Conservation (phyloP, 805 yeast species). For the Candida berthetii region DNA sequence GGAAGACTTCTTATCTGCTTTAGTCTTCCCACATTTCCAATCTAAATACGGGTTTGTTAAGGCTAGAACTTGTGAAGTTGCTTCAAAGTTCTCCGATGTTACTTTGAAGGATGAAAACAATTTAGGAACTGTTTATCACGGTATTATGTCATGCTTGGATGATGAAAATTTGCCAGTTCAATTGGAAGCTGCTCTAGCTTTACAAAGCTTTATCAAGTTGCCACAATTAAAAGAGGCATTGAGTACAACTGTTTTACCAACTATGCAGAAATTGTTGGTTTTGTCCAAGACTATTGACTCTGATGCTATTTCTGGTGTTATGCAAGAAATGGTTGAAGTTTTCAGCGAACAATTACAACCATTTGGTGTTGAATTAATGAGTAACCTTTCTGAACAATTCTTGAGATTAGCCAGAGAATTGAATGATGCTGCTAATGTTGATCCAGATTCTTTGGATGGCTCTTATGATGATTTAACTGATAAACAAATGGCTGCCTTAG, state of each 20-base stretch:
- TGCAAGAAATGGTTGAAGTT: slow-evolving; percentile 92
- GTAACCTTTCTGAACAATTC: slow-evolving; percentile 67
- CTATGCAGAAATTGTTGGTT: slow-evolving; percentile 73
- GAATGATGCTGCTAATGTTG: slow-evolving; percentile 48
- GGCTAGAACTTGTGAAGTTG: slow-evolving; percentile 66
- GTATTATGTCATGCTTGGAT: slow-evolving; percentile 35
- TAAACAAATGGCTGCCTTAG: slow-evolving; percentile 77
- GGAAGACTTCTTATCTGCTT: slow-evolving; percentile 58
- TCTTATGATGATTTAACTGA: slow-evolving; percentile 42
- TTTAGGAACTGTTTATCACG: slow-evolving; percentile 35
- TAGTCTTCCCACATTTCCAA: slow-evolving; percentile 67
- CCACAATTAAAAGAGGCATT: slow-evolving; percentile 65
- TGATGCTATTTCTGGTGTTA: slow-evolving; percentile 81
- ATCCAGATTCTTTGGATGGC: slow-evolving; percentile 29
- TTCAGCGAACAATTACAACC: slow-evolving; percentile 89
- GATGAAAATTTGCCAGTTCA: slow-evolving; percentile 61
- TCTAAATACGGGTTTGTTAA: slow-evolving; percentile 62
- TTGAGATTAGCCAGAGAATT: slow-evolving; percentile 63
- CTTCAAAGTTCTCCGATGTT: slow-evolving; percentile 59
- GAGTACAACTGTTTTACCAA: slow-evolving; percentile 62
- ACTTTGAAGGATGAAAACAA: slow-evolving; percentile 36
- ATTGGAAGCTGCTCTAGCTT: slow-evolving; percentile 77
- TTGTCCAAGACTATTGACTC: slow-evolving; percentile 79
- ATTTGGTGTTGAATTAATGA: slow-evolving; percentile 68
- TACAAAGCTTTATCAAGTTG: slow-evolving; percentile 69